A percentile compares a stretch with the other conserved stretches of the same genome.
Conservation (phyloP, 139 green algal genomes). For the Mychonastes homosphaera region DNA sequence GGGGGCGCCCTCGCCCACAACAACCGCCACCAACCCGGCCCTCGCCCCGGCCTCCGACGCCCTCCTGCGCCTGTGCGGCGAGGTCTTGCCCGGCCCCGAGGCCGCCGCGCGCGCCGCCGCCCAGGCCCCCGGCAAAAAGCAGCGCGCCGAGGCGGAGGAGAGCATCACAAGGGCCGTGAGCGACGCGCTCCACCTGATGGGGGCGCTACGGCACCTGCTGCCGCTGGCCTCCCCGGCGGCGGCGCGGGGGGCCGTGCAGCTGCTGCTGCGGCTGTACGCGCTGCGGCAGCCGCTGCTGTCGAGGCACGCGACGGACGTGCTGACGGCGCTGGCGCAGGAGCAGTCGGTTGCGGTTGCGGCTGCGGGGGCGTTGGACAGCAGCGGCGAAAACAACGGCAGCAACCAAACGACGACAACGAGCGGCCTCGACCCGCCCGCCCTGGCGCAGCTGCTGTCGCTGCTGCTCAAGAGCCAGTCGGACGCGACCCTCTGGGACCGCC, state of each 20-base stretch:
- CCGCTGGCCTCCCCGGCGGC: too few species aligned
- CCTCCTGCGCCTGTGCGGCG: conserved; percentile 23
- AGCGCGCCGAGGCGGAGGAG: conserved; percentile 55
- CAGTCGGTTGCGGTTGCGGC: too few species aligned
- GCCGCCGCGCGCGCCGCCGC: conserved; percentile 55
- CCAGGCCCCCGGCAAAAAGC: conserved; percentile 57
- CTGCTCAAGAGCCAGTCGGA: conserved; percentile 10
- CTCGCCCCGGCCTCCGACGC: conserved; percentile 16
- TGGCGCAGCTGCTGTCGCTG: conserved; percentile 49
- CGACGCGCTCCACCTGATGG: conserved; percentile 68
- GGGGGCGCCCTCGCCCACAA: too few species aligned
- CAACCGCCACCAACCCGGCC: conserved; percentile 1
- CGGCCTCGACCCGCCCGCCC: conserved; percentile 23
- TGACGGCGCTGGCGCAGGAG: conserved; percentile 31
- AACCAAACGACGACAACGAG: not conserved
- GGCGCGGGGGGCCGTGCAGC: conserved; percentile 24
- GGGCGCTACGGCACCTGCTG: conserved; percentile 44
- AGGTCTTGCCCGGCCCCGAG: conserved; percentile 53
- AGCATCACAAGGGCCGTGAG: conserved; percentile 53
- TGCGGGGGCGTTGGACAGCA: too few species aligned
- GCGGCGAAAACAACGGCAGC: too few species aligned
- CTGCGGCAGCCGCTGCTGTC: conserved; percentile 67
- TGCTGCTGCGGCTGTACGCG: conserved; percentile 52
- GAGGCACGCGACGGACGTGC: conserved; percentile 43
- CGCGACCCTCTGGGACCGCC: conserved; percentile 31